Base-by-base conservation (phyloP, 2,329 filamentous ascomycete genomes). In the Cryphonectria carpinicola region DNA sequence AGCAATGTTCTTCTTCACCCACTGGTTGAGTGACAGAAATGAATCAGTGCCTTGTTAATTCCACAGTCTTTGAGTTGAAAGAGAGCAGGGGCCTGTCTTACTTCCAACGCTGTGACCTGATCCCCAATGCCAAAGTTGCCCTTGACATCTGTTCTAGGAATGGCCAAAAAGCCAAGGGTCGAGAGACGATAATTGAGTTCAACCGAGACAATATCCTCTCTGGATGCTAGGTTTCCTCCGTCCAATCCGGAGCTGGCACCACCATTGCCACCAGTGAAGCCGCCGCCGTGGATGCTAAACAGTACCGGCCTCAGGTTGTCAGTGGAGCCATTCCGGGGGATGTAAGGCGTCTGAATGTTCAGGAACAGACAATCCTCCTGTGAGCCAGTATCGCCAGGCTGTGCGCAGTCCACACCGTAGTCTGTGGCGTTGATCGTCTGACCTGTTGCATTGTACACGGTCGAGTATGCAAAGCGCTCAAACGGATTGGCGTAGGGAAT, bases 81-180 rank as follows among this genome's bases (percentile, higher is more conserved):
- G 39, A n/a, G 32, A 4, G 14, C 5, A 61, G n/a, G 19, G 32
- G 4, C 4, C 4, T n/a, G 3, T 8, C 71, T 72, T 70, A 80
- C 79, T 73, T 81, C 74, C 32, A 88, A 77, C 1, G 85, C 85
- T 10, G 81, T 82, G 17, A 85, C 79, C 72, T 87, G 85, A 71
- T 88, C 86, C 8, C 79, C 81, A 64, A 88, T 83, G 3, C 85
- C 85, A 72, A 81, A 87, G 72, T 88, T 88, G 0, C 85, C 85
- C 13, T 80, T 85, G 28, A 86, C 81, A 35, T 82, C 77, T 0
- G 84, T 85, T n/a, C 84, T 85, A 5, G 85, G 82, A 37, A 87
- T 80, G 6, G 86, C 85, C 0, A 88, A 76, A 71, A 88, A 84
- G 13, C 82, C 85, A 19, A 83, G 79, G n/a, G 81, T 87, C 3